These are phyloP conservation scores for Ballota nigra DNA, from an alignment of 257 asterid species.

Conservation along the genomic window DNA sequence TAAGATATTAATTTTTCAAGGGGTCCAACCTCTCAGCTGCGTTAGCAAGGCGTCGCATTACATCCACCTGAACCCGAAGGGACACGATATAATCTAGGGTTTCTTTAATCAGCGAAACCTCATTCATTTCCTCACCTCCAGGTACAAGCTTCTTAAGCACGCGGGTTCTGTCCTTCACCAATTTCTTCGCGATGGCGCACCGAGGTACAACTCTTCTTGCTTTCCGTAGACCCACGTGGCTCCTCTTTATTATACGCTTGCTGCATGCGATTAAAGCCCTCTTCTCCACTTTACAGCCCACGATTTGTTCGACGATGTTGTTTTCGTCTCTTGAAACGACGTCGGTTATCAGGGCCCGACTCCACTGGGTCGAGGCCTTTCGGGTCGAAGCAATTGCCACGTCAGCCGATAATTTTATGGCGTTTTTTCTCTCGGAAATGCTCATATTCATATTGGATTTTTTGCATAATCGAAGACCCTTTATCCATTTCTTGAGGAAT, in stretches of 20 bases:
- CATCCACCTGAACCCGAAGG: slow-evolving; percentile 61
- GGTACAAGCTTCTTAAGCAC: slow-evolving; percentile 70
- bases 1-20: neutral
- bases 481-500: slow-evolving; percentile 62
- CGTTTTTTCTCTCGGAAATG: slow-evolving; percentile 47
- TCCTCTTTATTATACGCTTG: slow-evolving; percentile 40
- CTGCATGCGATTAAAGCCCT: slow-evolving; percentile 22
- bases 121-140: slow-evolving; percentile 69
- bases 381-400: slow-evolving; percentile 73
- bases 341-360: slow-evolving; percentile 43
- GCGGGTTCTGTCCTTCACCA: slow-evolving; percentile 51
- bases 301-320: slow-evolving; percentile 34
- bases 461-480: slow-evolving; percentile 46
- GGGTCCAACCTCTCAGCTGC: slow-evolving; percentile 38
- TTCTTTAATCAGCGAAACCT: slow-evolving; percentile 50
- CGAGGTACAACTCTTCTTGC: slow-evolving; percentile 27
- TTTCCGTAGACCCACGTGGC: slow-evolving; percentile 17
- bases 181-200: slow-evolving; percentile 34
- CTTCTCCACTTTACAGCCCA: slow-evolving; percentile 17
- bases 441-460: slow-evolving; percentile 21
- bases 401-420: slow-evolving; percentile 65
- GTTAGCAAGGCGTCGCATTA: slow-evolving; percentile 54
- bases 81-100: slow-evolving; percentile 78
- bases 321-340: slow-evolving; percentile 29
- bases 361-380: slow-evolving; percentile 40